A percentile compares a stretch with the other conserved stretches of the same genome.
Conservation (phyloP, 169 alveolate species). For the Plasmodium inui region DNA sequence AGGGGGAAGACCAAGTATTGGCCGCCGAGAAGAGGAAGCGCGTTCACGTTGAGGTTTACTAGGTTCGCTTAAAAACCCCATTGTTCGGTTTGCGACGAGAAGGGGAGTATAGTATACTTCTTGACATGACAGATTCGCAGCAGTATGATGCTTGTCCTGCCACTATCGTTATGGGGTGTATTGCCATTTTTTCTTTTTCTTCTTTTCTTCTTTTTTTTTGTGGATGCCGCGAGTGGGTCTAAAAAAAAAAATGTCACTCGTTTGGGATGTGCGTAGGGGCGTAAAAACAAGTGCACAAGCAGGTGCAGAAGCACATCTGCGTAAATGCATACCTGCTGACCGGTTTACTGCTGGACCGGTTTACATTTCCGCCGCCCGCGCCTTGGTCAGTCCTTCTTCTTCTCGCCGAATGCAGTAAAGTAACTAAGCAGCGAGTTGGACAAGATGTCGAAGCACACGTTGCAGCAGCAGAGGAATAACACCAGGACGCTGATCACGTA, state of each 20-base stretch:
- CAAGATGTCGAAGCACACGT: slow-evolving; percentile 52
- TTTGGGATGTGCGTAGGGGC: not conserved
- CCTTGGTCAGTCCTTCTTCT: slow-evolving; percentile 13
- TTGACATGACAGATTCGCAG: too few species aligned
- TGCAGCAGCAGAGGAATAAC: slow-evolving; percentile 70
- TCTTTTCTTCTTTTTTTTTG: not conserved
- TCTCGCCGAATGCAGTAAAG: slow-evolving; percentile 12
- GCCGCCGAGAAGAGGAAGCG: slow-evolving; percentile 9
- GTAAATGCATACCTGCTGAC: not conserved
- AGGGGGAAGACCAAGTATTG: not conserved
- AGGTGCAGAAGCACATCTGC: not conserved
- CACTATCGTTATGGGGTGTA: not conserved
- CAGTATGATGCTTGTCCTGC: not conserved
- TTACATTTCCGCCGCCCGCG: not conserved
- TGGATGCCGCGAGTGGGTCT: not conserved
- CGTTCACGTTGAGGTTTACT: slow-evolving; percentile 63
- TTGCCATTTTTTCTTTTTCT: too few species aligned
- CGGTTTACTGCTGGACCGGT: too few species aligned
- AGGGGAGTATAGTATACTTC: not conserved
- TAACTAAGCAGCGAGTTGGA: slow-evolving; percentile 46
- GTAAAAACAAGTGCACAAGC: not conserved
- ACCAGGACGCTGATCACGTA: slow-evolving; percentile 59
- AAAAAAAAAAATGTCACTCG: not conserved
- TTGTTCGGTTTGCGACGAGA: not conserved
- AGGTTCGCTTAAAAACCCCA: not conserved